These are phyloP conservation scores for Blastobotrys proliferans DNA, from an alignment of 1,139 yeast genomes.

Conservation along the genomic window DNA sequence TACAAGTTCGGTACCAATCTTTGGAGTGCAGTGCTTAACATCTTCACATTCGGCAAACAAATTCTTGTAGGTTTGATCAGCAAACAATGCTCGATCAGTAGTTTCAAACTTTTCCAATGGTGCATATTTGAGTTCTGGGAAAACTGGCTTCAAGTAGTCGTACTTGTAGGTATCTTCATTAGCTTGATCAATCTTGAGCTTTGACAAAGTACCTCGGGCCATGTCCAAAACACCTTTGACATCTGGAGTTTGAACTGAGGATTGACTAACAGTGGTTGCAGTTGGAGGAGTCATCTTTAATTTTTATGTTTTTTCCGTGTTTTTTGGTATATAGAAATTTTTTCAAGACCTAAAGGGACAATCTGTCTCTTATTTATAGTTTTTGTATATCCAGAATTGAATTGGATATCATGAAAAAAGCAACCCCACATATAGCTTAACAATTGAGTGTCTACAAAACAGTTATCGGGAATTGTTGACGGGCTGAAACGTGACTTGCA, in stretches of 20 bases:
- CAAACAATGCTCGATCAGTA: slow-evolving; percentile 35
- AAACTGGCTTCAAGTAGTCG: slow-evolving; percentile 30
- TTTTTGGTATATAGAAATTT: too few species aligned
- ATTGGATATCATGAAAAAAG: too few species aligned
- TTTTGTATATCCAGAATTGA: not conserved
- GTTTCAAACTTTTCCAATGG: slow-evolving; percentile 25
- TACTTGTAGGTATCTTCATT: slow-evolving; percentile 24
- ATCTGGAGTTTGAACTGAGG: slow-evolving; percentile 1
- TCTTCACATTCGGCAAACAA: slow-evolving; percentile 46
- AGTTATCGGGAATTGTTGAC: too few species aligned
- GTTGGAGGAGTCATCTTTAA: slow-evolving; percentile 14
- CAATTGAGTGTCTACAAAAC: too few species aligned
- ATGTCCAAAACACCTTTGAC: slow-evolving; percentile 11
- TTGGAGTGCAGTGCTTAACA: slow-evolving; percentile 49
- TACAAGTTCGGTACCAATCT: slow-evolving; percentile 58
- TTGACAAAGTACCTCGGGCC: slow-evolving; percentile 11
- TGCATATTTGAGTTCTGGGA: slow-evolving; percentile 32
- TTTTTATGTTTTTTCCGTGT: not conserved
- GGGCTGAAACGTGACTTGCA: too few species aligned
- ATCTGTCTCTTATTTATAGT: slow-evolving; percentile 1
- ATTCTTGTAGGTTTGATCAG: slow-evolving; percentile 51
- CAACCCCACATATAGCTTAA: too few species aligned
- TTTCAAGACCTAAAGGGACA: not conserved
- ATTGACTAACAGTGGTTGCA: slow-evolving; percentile 5
- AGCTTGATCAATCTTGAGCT: slow-evolving; percentile 13